These are phyloP conservation scores for Millerago galiae DNA, from an alignment of 805 yeast species.

Conservation along the genomic window DNA sequence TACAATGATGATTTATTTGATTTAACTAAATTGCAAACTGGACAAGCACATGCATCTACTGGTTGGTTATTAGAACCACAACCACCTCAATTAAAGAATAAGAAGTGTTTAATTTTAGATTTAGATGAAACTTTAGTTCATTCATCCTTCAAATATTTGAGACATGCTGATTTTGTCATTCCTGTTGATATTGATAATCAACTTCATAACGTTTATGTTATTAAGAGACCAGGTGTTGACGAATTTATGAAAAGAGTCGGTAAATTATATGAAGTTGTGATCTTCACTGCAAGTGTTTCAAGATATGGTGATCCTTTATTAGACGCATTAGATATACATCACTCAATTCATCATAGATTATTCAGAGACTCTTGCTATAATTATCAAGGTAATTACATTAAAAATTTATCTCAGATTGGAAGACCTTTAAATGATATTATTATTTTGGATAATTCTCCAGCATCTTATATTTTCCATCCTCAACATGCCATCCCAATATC, in stretches of 20 bases:
- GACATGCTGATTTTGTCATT: conserved; percentile 92
- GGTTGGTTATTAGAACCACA: conserved; percentile 62
- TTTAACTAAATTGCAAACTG: conserved; percentile 60
- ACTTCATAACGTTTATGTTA: conserved; percentile 90
- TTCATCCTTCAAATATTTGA: conserved; percentile 84
- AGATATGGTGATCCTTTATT: conserved; percentile 94
- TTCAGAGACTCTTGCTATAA: conserved; percentile 93
- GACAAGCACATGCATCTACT: conserved; percentile 59
- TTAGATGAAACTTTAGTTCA: conserved; percentile 96
- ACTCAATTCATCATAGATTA: conserved; percentile 79
- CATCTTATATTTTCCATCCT: conserved; percentile 96
- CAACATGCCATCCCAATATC: conserved; percentile 96
- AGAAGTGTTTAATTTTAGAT: conserved; percentile 86
- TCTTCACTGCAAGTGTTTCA: conserved; percentile 93
- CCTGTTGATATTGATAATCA: conserved; percentile 96
- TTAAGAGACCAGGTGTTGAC: conserved; percentile 97
- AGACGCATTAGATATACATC: conserved; percentile 75
- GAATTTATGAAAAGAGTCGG: conserved; percentile 83
- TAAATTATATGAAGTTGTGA: conserved; percentile 86
- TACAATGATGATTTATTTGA: conserved; percentile 41
- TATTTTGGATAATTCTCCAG: conserved; percentile 95
- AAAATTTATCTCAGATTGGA: conserved; percentile 90
- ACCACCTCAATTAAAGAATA: conserved; percentile 41
- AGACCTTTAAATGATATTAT: conserved; percentile 81
- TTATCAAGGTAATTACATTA: conserved; percentile 91